These are phyloP conservation scores for Cenchrus purpureus DNA, from an alignment of 176 grass and related monocot genomes.

Conservation along the genomic window DNA sequence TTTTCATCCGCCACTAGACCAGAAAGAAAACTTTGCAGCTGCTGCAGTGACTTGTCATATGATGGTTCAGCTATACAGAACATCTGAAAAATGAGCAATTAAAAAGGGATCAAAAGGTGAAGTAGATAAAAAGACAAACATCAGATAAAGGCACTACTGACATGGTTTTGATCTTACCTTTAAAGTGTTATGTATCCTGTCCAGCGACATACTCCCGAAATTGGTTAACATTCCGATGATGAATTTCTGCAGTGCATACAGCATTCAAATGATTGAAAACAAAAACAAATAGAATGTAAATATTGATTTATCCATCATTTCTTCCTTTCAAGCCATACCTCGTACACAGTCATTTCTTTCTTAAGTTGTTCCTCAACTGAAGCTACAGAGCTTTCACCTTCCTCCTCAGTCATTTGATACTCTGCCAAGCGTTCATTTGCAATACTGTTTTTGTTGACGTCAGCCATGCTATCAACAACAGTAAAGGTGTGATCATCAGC, in stretches of 20 bases:
- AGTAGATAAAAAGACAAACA: neutral
- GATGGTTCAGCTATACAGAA: slow-evolving; percentile 91
- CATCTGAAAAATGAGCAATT: slow-evolving; percentile 64
- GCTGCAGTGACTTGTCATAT: slow-evolving; percentile 93
- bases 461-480: slow-evolving; percentile 72
- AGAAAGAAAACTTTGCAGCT: slow-evolving; percentile 88
- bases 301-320: neutral
- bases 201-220: slow-evolving; percentile 86
- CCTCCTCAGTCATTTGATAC: slow-evolving; percentile 77
- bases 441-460: slow-evolving; percentile 67
- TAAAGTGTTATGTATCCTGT: slow-evolving; percentile 96
- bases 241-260: slow-evolving; percentile 75
- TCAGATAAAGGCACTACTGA: neutral
- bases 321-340: slow-evolving; percentile 55
- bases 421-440: slow-evolving; percentile 55
- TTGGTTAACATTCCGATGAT: slow-evolving; percentile 95
- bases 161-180: slow-evolving; percentile 51
- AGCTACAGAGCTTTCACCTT: slow-evolving; percentile 85
- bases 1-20: slow-evolving; percentile 85
- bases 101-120: neutral
- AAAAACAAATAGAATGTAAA: neutral
- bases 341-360: slow-evolving; percentile 98
- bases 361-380: slow-evolving; percentile 90
- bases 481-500: slow-evolving; percentile 73
- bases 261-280: neutral